A percentile compares a stretch with the other conserved stretches of the same genome.
These are phyloP conservation scores for Citrus glauca DNA, from an alignment of 345 rosid species.

Conservation along the genomic window DNA sequence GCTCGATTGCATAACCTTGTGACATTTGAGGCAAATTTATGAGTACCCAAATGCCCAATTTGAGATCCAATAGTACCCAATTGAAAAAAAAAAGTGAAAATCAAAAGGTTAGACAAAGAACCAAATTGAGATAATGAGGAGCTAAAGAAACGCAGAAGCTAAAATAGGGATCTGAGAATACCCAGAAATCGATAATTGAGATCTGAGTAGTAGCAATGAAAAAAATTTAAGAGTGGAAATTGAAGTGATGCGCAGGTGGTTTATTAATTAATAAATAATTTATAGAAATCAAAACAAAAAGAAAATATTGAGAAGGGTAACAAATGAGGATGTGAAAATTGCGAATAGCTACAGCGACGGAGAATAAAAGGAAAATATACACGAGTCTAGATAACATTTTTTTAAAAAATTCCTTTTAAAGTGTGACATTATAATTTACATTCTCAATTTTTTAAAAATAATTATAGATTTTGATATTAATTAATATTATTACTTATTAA, in stretches of 20 bases:
- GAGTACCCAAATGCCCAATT: constrained; percentile 8
- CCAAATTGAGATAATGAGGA: not conserved
- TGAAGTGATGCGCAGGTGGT: not conserved
- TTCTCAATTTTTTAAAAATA: no score
- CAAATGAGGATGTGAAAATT: no score
- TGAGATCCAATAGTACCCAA: constrained; percentile 10
- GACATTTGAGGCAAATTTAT: constrained; percentile 39
- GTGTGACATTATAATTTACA: no score
- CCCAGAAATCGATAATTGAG: not conserved
- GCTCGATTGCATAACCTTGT: constrained; percentile 85
- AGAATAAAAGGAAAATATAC: no score
- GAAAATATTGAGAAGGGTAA: no score
- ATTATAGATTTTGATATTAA: no score
- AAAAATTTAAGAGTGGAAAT: not conserved
- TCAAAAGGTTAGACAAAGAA: not conserved
- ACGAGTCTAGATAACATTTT: no score
- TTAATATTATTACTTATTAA: no score
- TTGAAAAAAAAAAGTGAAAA: not conserved
- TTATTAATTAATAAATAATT: no score
- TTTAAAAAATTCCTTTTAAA: no score
- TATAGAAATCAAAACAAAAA: not conserved
- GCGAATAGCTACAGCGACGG: no score
- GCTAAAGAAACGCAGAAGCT: not conserved
- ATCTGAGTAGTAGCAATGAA: not conserved
- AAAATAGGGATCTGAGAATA: constrained; percentile 4